Base-by-base conservation (phyloP, 139 green algal species). In the Chlorella sp. region DNA sequence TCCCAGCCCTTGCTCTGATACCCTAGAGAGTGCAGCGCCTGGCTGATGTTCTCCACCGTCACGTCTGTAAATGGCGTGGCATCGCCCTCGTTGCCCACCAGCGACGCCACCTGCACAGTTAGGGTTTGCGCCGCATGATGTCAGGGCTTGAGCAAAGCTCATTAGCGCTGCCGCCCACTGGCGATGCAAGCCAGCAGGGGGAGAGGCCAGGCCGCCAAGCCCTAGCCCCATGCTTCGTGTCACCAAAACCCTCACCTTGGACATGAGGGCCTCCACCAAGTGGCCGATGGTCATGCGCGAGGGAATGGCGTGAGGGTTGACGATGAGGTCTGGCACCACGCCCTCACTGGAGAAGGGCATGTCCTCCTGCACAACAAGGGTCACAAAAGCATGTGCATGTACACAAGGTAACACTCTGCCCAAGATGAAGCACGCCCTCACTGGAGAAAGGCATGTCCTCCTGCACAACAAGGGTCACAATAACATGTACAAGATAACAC, bases 271-370 rank as follows among this genome's bases (percentile, higher is more conserved):
- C 87, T 99, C 95, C 35, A 99, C 90, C 71, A 99, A 82, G 77
- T 99, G 96, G 0, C 95, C 96, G 71, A 99, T 98, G 75, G 96
- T 99, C 96, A 99, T 99, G 77, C 96, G 96, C 6, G 87, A 96
- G 35, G 96, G 96, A 76, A 99, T 98, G 77, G 95, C 96, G 78
- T 99, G 94, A 20, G 95, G 95, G 85, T 99, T 99, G 77, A 99
- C 94, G 83, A 99, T 98, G 73, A 99, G 89, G 87, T 99, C 95
- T 5, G 95, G 95, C 30, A 88, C 83, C 69, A 97, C 97, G 55
- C 80, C 95, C 92, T 88, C 82, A 14, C n/a, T 67, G 30, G 77
- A 84, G 82, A 88, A 88, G 2, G 85, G 77, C 81, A 87, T 87
- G 67, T 81, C 79, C 74, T 97, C 91, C 62, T 78, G 62, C 34